Conservation (phyloP, 2,329 filamentous ascomycete species). For the Thielaviopsis populi region DNA sequence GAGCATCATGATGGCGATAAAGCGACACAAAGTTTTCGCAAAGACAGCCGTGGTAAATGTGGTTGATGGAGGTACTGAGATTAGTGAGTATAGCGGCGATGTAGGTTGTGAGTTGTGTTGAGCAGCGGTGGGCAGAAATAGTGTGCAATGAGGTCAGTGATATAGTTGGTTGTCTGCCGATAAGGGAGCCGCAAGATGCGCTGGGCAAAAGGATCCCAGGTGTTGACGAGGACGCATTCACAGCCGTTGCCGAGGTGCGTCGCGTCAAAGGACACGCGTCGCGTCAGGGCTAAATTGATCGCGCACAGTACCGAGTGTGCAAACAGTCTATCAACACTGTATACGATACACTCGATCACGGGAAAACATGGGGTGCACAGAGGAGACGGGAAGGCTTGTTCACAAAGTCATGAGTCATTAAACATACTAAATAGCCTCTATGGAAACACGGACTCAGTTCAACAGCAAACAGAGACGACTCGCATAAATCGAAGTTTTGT, state of each 20-base stretch:
- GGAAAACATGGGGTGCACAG: neutral
- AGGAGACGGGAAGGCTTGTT: neutral
- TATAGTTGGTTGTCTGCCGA: neutral
- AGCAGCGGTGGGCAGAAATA: neutral
- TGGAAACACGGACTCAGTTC: neutral
- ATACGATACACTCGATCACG: neutral
- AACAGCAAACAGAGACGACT: no score
- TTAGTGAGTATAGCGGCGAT: no score
- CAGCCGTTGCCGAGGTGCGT: conserved; percentile 4
- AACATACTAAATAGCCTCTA: neutral
- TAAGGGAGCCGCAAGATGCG: neutral
- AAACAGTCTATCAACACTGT: neutral
- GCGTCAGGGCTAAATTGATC: conserved; percentile 6
- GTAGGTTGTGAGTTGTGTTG: neutral
- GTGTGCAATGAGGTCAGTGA: neutral
- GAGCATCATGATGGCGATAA: conserved; percentile 31
- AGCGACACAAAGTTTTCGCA: neutral
- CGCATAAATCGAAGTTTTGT: no score
- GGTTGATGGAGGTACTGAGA: neutral
- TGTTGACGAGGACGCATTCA: conserved; percentile 1
- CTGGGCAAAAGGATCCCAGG: neutral
- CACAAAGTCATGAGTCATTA: neutral
- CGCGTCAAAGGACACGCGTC: neutral
- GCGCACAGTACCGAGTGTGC: conserved; percentile 7
- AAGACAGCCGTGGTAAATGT: neutral